Conservation (phyloP, 495 filamentous ascomycete genomes). For the Penicillium simplicissimum region DNA sequence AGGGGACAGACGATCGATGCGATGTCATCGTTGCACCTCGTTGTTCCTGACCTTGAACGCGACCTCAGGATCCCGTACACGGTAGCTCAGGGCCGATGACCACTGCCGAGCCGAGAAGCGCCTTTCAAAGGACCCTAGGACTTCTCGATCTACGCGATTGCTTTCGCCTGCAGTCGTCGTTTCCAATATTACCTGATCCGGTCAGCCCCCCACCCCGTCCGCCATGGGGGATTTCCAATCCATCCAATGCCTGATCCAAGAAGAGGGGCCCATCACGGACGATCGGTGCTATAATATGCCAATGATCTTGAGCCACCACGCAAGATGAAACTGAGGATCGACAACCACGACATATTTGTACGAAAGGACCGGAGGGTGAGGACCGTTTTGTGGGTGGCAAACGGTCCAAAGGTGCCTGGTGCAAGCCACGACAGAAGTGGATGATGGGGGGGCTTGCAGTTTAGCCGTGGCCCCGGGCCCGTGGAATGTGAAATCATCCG, state of each 20-base stretch:
- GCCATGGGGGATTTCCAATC: slow-evolving; percentile 4
- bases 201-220: slow-evolving; percentile 1
- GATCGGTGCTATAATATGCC: background rate
- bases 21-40: background rate
- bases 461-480: slow-evolving; percentile 2
- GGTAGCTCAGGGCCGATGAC: background rate
- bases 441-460: background rate
- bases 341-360: background rate
- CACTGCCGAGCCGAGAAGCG: background rate
- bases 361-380: slow-evolving; percentile 1
- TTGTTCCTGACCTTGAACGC: background rate
- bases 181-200: slow-evolving; percentile 1
- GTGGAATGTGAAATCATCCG: slow-evolving; percentile 8
- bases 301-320: background rate
- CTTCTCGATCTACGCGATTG: background rate
- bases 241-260: background rate
- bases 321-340: background rate
- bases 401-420: background rate
- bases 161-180: background rate
- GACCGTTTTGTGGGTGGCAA: background rate
- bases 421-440: background rate
- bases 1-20: background rate
- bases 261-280: background rate
- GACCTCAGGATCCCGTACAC: background rate
- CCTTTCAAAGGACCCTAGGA: background rate